Evolutionary conservation across 805 yeast genomes (phyloP).

Genomic region (Candida chauliodis): DNA sequence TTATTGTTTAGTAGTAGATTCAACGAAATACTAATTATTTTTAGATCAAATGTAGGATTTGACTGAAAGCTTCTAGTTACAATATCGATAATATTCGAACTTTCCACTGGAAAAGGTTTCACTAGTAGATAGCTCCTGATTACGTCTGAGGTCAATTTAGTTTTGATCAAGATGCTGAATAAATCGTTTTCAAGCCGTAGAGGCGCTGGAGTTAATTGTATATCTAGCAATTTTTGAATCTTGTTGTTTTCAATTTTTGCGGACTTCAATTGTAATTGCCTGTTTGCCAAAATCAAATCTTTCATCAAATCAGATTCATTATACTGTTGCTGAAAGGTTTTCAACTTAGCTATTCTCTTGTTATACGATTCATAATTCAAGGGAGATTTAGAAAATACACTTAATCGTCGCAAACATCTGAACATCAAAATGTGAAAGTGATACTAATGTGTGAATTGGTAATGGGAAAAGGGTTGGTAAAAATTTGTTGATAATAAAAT

Average conservation of each 20-base stretch:
- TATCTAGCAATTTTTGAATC: conserved; percentile 11
- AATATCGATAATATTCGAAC: conserved; percentile 10
- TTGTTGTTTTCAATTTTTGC: conserved; percentile 4
- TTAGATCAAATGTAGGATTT: not conserved
- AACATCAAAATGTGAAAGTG: too few species aligned
- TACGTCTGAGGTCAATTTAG: conserved; percentile 4
- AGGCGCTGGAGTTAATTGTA: conserved; percentile 14
- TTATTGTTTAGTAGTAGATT: conserved; percentile 18
- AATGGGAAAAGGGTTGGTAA: too few species aligned
- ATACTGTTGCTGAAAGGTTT: conserved; percentile 3
- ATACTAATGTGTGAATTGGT: too few species aligned
- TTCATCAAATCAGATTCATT: conserved; percentile 9
- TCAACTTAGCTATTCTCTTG: conserved; percentile 14
- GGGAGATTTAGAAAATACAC: conserved; percentile 12
- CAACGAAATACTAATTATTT: conserved; percentile 14
- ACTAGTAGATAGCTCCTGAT: conserved; percentile 16
- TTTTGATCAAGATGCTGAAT: conserved; percentile 8
- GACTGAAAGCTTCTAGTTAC: conserved; percentile 5
- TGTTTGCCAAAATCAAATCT: conserved; percentile 22
- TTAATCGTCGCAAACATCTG: not conserved
- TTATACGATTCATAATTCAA: conserved; percentile 24
- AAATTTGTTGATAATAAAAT: too few species aligned
- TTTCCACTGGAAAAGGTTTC: conserved; percentile 17
- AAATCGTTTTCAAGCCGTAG: conserved; percentile 15
- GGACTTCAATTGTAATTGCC: conserved; percentile 16